Percentiles rank a stretch among this genome's conserved stretches.
Evolutionary conservation across 208 protist genomes (phyloP).

Genomic region (Leptomonas pyrrhocoris): DNA sequence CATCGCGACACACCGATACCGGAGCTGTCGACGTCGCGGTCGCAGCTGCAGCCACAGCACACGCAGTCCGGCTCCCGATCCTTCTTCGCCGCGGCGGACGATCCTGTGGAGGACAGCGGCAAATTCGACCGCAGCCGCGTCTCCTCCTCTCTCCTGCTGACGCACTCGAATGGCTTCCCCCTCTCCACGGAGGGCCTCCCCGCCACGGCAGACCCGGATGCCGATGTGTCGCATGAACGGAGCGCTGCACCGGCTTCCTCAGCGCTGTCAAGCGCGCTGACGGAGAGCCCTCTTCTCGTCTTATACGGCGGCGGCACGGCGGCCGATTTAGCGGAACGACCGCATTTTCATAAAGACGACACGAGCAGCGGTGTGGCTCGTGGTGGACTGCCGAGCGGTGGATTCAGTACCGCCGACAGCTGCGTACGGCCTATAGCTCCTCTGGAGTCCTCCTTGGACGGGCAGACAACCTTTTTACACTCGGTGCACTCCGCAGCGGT

Average conservation of each 20-base stretch:
- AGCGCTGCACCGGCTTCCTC: background rate
- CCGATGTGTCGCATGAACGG: background rate
- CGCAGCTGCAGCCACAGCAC: background rate
- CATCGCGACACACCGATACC: background rate
- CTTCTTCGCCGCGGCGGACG: constrained; percentile 16
- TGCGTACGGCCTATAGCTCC: background rate
- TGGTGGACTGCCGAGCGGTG: constrained; percentile 3
- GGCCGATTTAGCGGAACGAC: background rate
- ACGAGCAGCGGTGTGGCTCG: constrained; percentile 1
- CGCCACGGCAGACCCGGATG: background rate
- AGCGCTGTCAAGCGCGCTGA: background rate
- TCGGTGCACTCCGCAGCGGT: constrained; percentile 13
- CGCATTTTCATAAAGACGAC: background rate
- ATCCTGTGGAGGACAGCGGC: background rate
- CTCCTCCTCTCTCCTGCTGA: background rate
- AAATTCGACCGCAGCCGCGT: constrained; percentile 6
- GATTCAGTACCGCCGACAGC: constrained; percentile 17
- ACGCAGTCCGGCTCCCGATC: constrained; percentile 4
- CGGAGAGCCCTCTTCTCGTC: constrained; percentile 3
- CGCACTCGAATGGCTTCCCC: background rate
- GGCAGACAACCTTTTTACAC: constrained; percentile 13
- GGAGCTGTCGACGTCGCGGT: background rate
- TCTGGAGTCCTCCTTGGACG: background rate
- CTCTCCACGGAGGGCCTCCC: background rate
- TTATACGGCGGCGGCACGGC: background rate